Conservation (phyloP, 441 rosid genomes). For the Euphorbia corollata region DNA sequence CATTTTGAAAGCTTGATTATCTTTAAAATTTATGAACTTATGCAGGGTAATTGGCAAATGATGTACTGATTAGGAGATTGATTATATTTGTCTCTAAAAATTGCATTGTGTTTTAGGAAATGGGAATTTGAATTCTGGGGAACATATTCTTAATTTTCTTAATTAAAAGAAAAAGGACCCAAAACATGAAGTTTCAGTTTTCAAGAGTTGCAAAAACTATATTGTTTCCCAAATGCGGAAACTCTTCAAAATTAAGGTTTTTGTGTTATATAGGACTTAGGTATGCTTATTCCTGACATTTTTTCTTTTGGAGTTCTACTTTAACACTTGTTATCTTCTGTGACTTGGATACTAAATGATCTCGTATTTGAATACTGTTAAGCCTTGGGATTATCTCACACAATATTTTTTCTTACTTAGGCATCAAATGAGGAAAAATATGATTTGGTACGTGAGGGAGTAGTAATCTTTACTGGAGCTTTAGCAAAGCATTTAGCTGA, state of each 20-base stretch:
- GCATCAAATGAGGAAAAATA: conserved; percentile 91
- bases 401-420: conserved; percentile 32
- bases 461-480: conserved; percentile 95
- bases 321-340: not conserved
- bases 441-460: conserved; percentile 98
- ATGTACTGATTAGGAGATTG: not conserved
- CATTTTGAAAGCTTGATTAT: not conserved
- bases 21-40: too few species aligned
- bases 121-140: not conserved
- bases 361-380: not conserved
- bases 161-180: not conserved
- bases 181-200: not conserved
- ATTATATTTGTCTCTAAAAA: not conserved
- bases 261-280: not conserved
- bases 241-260: not conserved
- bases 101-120: not conserved
- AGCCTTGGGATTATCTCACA: conserved; percentile 10
- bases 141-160: too few species aligned
- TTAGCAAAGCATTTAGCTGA: conserved; percentile 85
- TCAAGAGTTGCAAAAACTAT: not conserved
- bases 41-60: not conserved
- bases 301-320: not conserved
- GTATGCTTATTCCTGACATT: conserved; percentile 5
- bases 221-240: not conserved
- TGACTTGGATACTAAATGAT: conserved; percentile 4